Percentiles rank a stretch among this genome's conserved stretches.
phyloP scores from a whole-genome alignment of 768 basidiomycete genomes.

The Podaxis pistillaris region DNA sequence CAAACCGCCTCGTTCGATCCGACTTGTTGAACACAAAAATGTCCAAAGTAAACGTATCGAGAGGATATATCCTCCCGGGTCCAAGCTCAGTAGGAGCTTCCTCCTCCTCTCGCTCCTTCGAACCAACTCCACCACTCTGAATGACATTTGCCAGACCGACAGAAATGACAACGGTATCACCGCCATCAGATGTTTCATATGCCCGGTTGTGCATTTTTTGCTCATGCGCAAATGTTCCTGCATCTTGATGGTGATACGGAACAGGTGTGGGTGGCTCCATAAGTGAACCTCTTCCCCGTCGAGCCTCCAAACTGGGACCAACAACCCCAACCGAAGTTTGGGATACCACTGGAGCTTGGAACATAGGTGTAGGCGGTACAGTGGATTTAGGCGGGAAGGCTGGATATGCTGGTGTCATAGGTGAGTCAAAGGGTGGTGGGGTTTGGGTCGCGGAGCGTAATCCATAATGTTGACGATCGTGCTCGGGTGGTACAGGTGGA shows the following conservation, averaged over 20 bases:
- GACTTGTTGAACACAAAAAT: slow-evolving; percentile 87
- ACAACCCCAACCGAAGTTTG: slow-evolving; percentile 41
- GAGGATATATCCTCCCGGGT: slow-evolving; percentile 60
- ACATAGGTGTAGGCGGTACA: slow-evolving; percentile 50
- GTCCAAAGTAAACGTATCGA: slow-evolving; percentile 77
- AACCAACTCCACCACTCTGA: slow-evolving; percentile 19
- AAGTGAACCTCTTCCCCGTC: slow-evolving; percentile 51
- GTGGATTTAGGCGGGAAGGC: slow-evolving; percentile 53
- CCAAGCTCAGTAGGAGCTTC: slow-evolving; percentile 19
- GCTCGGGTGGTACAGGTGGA: slow-evolving; percentile 28
- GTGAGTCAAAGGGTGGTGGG: slow-evolving; percentile 24
- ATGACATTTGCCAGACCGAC: slow-evolving; percentile 47
- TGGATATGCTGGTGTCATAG: slow-evolving; percentile 73
- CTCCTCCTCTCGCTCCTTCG: slow-evolving; percentile 18
- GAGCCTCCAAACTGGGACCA: slow-evolving; percentile 64
- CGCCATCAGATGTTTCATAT: slow-evolving; percentile 29
- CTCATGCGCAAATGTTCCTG: slow-evolving; percentile 41
- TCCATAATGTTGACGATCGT: slow-evolving; percentile 19
- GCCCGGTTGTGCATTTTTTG: slow-evolving; percentile 26
- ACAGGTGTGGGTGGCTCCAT: slow-evolving; percentile 52
- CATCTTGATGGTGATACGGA: slow-evolving; percentile 36
- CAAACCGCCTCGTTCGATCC: slow-evolving; percentile 72
- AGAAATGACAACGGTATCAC: slow-evolving; percentile 69
- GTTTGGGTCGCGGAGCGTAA: slow-evolving; percentile 14
- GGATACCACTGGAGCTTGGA: slow-evolving; percentile 53